Conservation (phyloP, 2,329 filamentous ascomycete genomes). For the Hortaea werneckii region DNA sequence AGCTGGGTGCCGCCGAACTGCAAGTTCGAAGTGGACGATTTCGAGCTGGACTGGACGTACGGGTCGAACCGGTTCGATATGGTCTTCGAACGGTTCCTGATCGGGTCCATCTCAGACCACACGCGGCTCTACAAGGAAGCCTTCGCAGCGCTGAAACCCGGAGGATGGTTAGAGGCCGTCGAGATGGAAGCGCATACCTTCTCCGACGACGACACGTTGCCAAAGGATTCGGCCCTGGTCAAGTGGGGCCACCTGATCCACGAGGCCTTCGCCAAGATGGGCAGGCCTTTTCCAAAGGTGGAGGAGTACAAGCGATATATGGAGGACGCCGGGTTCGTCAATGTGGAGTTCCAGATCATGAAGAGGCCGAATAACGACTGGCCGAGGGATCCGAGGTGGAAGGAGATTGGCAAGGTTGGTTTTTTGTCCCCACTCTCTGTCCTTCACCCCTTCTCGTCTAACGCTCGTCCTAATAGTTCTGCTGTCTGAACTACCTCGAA, state of each 20-base stretch:
- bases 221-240: slow-evolving; percentile 10
- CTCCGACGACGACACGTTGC: slow-evolving; percentile 32
- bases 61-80: slow-evolving; percentile 29
- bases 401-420: slow-evolving; percentile 7
- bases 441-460: not conserved
- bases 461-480: slow-evolving; percentile 6
- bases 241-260: slow-evolving; percentile 9
- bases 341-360: slow-evolving; percentile 13
- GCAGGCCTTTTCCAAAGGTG: slow-evolving; percentile 5
- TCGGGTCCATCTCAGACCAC: slow-evolving; percentile 16
- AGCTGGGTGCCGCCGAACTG: slow-evolving; percentile 24
- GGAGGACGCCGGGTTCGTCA: slow-evolving; percentile 17
- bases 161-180: slow-evolving; percentile 34
- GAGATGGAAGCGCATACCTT: slow-evolving; percentile 32
- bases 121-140: slow-evolving; percentile 20
- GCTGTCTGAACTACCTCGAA: slow-evolving; percentile 21
- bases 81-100: slow-evolving; percentile 31
- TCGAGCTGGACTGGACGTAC: slow-evolving; percentile 27
- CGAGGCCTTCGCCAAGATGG: slow-evolving; percentile 11
- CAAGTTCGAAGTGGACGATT: slow-evolving; percentile 23
- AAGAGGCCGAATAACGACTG: slow-evolving; percentile 19
- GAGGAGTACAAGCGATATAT: slow-evolving; percentile 11
- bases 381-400: slow-evolving; percentile 20
- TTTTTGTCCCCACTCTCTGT: not conserved
- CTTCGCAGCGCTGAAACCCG: slow-evolving; percentile 27